phyloP scores from a whole-genome alignment of 2,329 filamentous ascomycete species.

The Pyrenochaeta sp. region DNA sequence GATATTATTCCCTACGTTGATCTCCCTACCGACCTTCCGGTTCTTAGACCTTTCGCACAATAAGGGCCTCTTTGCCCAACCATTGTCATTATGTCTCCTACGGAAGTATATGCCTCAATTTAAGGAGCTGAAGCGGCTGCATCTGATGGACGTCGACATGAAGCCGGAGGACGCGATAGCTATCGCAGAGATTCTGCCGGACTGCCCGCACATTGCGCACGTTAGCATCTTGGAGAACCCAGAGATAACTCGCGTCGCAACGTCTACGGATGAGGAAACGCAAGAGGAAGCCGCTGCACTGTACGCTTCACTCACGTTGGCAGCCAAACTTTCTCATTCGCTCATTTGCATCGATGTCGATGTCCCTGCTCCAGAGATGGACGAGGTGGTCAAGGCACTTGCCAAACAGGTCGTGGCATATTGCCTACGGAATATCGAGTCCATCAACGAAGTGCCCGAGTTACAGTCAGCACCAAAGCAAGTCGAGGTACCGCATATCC shows the following conservation, averaged over 20 bases:
- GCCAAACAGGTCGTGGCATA: constrained; percentile 96
- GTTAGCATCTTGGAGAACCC: constrained; percentile 87
- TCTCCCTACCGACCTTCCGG: constrained; percentile 74
- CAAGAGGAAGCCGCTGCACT: constrained; percentile 95
- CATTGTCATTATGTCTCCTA: constrained; percentile 77
- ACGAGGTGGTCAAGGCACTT: constrained; percentile 88
- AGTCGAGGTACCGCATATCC: constrained; percentile 78
- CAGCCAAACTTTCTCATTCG: constrained; percentile 81
- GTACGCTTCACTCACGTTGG: constrained; percentile 90
- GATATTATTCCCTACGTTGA: constrained; percentile 77
- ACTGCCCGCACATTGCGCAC: constrained; percentile 82
- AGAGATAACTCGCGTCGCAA: constrained; percentile 73
- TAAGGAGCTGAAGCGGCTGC: constrained; percentile 79
- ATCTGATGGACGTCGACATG: constrained; percentile 85
- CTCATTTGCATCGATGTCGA: constrained; percentile 93
- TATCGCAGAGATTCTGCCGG: constrained; percentile 87
- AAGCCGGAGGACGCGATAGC: constrained; percentile 89
- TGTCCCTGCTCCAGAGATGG: constrained; percentile 80
- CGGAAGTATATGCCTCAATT: constrained; percentile 87
- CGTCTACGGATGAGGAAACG: constrained; percentile 76
- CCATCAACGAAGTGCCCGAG: constrained; percentile 72
- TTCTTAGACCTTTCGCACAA: constrained; percentile 96
- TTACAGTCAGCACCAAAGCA: constrained; percentile 57
- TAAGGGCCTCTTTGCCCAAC: constrained; percentile 77
- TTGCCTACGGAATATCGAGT: constrained; percentile 89